phyloP scores from a whole-genome alignment of 176 grass and related monocot species.

The Neostapfia colusana region DNA sequence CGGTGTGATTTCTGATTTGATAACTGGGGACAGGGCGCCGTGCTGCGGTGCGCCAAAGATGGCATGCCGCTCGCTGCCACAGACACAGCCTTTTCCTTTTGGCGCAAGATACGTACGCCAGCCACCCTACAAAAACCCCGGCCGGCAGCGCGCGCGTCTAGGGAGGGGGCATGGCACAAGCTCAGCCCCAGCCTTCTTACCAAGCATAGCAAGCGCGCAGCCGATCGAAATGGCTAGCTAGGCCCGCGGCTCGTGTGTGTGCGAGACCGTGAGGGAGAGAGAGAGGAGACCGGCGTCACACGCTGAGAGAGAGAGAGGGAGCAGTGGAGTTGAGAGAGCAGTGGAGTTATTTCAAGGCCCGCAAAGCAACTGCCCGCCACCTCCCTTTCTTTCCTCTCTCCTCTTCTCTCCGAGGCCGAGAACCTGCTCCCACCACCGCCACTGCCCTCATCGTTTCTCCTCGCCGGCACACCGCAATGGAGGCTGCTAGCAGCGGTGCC shows the following conservation, averaged over 20 bases:
- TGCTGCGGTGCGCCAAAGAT: conserved; percentile 40
- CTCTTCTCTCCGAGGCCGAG: conserved; percentile 34
- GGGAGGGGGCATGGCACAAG: neutral
- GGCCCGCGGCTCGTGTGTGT: conserved; percentile 8
- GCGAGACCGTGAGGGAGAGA: neutral
- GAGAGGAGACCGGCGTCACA: neutral
- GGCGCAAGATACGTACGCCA: neutral
- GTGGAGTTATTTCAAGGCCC: conserved; percentile 41
- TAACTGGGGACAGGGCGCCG: conserved; percentile 39
- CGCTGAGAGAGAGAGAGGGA: neutral
- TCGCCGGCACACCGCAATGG: conserved; percentile 30
- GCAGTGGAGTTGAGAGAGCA: no score
- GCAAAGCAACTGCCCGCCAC: conserved; percentile 12
- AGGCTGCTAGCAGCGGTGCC: neutral
- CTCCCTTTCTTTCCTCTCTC: conserved; percentile 17
- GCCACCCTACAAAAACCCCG: no score
- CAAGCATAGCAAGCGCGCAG: neutral
- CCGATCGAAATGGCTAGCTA: neutral
- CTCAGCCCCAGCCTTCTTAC: neutral
- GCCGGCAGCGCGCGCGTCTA: no score
- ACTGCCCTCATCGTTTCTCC: neutral
- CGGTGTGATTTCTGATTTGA: conserved; percentile 49
- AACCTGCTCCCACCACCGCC: neutral
- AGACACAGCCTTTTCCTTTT: neutral
- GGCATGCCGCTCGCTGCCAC: conserved; percentile 35